phyloP scores from a whole-genome alignment of 2,329 filamentous ascomycete species.

The Laburnicola sp. region DNA sequence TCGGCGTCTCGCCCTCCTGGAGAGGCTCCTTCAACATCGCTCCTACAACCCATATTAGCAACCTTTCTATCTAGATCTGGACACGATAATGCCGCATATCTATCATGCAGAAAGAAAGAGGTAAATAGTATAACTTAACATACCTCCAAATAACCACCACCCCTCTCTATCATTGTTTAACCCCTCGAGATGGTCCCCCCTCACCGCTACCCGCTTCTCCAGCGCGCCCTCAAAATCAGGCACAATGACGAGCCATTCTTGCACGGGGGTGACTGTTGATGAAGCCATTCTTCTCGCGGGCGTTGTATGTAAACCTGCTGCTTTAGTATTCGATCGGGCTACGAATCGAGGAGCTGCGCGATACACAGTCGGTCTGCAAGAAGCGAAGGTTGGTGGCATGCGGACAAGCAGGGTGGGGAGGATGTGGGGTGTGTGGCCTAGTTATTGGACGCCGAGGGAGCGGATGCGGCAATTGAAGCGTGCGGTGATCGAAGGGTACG shows the following conservation, averaged over 20 bases:
- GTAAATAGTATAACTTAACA: conserved; percentile 7
- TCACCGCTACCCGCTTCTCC: conserved; percentile 48
- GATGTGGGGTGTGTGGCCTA: not conserved
- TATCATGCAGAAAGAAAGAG: not conserved
- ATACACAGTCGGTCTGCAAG: not conserved
- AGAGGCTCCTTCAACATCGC: conserved; percentile 48
- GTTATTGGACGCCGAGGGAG: not conserved
- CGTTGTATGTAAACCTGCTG: not conserved
- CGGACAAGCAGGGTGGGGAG: not conserved
- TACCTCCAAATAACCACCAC: conserved; percentile 45
- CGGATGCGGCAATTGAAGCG: not conserved
- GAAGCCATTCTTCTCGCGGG: conserved; percentile 27
- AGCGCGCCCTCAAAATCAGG: conserved; percentile 50
- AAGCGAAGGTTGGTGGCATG: not conserved
- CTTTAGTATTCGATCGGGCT: not conserved
- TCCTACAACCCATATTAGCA: conserved; percentile 20
- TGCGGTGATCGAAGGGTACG: no score
- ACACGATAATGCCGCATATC: no score
- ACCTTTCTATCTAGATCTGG: not conserved
- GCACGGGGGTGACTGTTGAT: conserved; percentile 24
- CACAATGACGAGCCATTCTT: conserved; percentile 57
- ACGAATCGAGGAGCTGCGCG: not conserved
- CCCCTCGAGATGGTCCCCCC: conserved; percentile 41
- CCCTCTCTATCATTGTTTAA: conserved; percentile 32
- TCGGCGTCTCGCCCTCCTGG: conserved; percentile 63